A percentile compares a stretch with the other conserved stretches of the same genome.
Evolutionary conservation across 192 early-diverging fungal genomes (phyloP).

Genomic region (Lobosporangium transversale): DNA sequence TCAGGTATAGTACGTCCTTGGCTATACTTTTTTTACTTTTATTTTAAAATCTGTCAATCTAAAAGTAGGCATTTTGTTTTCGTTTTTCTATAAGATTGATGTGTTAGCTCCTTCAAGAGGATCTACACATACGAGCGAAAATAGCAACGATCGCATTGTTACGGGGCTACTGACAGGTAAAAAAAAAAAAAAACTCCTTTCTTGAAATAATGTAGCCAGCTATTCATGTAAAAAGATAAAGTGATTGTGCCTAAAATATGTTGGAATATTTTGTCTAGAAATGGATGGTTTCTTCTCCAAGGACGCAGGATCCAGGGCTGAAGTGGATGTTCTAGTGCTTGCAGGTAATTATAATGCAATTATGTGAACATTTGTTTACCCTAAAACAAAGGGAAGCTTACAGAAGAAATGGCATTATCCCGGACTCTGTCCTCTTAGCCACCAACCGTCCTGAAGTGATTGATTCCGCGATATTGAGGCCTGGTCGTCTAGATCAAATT

Average conservation of each 20-base stretch:
- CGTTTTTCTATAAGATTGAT: conserved; percentile 69
- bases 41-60: too few species aligned
- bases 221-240: too few species aligned
- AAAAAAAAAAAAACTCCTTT: too few species aligned
- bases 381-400: neutral
- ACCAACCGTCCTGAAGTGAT: conserved; percentile 79
- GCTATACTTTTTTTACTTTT: too few species aligned
- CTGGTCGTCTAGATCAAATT: conserved; percentile 86
- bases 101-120: conserved; percentile 81
- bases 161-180: conserved; percentile 82
- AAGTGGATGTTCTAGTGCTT: conserved; percentile 73
- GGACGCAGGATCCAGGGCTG: conserved; percentile 21
- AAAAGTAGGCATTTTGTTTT: too few species aligned
- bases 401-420: neutral
- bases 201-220: too few species aligned
- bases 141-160: conserved; percentile 88
- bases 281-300: conserved; percentile 78
- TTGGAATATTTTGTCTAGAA: conserved; percentile 64
- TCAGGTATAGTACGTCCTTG: conserved; percentile 79
- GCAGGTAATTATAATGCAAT: conserved; percentile 68
- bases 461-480: conserved; percentile 84
- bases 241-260: too few species aligned
- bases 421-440: conserved; percentile 59
- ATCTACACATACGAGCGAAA: conserved; percentile 75
- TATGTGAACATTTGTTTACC: neutral